Conservation (phyloP, 176 grass and related monocot genomes). For the Oryza brachyantha region DNA sequence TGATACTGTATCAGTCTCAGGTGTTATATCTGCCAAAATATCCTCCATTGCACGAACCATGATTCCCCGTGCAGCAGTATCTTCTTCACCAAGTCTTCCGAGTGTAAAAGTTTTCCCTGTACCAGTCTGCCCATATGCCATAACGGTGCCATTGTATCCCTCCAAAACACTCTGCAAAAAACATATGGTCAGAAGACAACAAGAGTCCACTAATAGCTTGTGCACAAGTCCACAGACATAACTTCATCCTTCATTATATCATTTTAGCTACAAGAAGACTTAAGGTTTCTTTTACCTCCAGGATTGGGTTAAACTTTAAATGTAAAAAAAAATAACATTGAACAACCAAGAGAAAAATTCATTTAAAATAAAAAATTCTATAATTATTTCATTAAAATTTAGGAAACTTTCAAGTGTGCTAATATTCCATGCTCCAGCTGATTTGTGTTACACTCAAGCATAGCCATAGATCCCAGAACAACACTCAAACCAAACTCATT, state of each 20-base stretch:
- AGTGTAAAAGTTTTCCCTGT: conserved; percentile 99
- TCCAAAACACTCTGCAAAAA: conserved; percentile 88
- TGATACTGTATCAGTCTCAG: conserved; percentile 71
- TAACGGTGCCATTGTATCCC: conserved; percentile 98
- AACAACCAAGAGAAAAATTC: not conserved
- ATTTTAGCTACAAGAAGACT: conserved; percentile 2
- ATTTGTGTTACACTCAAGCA: not conserved
- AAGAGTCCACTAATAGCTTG: conserved; percentile 6
- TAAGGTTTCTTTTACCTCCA: conserved; percentile 5
- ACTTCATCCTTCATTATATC: not conserved
- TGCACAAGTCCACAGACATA: not conserved
- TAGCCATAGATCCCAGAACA: not conserved
- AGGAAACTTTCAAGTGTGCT: not conserved
- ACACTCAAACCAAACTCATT: conserved; percentile 10
- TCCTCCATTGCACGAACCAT: conserved; percentile 99
- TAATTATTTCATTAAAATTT: not conserved
- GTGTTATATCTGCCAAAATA: conserved; percentile 83
- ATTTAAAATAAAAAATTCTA: not conserved
- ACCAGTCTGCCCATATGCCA: conserved; percentile 99
- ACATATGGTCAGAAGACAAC: not conserved
- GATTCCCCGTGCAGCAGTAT: conserved; percentile 88
- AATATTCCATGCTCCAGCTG: not conserved
- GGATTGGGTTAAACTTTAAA: not conserved
- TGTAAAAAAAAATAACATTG: not conserved
- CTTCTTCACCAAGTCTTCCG: conserved; percentile 97